Conservation (phyloP, 768 basidiomycete species). For the Leucocoprinus sp. region DNA sequence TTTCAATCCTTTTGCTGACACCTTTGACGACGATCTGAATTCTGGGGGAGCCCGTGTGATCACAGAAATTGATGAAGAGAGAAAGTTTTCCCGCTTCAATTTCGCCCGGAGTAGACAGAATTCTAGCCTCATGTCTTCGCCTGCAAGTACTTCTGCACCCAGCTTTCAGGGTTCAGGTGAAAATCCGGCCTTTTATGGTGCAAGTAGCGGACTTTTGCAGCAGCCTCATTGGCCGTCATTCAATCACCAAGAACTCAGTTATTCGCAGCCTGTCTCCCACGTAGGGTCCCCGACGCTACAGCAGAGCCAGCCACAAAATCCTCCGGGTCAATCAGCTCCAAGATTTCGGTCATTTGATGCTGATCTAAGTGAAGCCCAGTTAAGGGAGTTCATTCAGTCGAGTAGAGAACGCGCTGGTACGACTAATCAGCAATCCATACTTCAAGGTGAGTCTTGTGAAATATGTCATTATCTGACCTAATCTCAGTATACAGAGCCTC, state of each 20-base stretch:
- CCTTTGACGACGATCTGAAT: constrained; percentile 33
- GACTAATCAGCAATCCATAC: constrained; percentile 11
- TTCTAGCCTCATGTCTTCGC: constrained; percentile 54
- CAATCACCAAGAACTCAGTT: constrained; percentile 35
- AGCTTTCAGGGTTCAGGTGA: constrained; percentile 39
- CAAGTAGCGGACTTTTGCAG: constrained; percentile 8
- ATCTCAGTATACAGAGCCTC: constrained; percentile 11
- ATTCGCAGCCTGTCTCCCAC: constrained; percentile 26
- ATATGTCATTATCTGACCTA: neutral
- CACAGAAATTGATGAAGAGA: constrained; percentile 47
- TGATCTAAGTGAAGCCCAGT: constrained; percentile 64
- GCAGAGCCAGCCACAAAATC: constrained; percentile 35
- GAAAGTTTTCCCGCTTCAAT: constrained; percentile 73
- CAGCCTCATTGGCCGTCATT: constrained; percentile 31
- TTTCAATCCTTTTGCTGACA: constrained; percentile 76
- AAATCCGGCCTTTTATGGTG: constrained; percentile 31
- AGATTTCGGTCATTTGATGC: constrained; percentile 51
- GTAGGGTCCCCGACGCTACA: constrained; percentile 39
- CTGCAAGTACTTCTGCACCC: constrained; percentile 41
- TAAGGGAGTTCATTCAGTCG: constrained; percentile 67
- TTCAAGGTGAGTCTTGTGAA: neutral
- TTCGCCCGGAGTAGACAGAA: constrained; percentile 68
- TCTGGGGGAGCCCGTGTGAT: constrained; percentile 24
- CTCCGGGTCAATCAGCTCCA: constrained; percentile 27
- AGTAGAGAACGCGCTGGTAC: constrained; percentile 47